phyloP scores from a whole-genome alignment of 805 yeast genomes.

The Kodamaea restingae region DNA sequence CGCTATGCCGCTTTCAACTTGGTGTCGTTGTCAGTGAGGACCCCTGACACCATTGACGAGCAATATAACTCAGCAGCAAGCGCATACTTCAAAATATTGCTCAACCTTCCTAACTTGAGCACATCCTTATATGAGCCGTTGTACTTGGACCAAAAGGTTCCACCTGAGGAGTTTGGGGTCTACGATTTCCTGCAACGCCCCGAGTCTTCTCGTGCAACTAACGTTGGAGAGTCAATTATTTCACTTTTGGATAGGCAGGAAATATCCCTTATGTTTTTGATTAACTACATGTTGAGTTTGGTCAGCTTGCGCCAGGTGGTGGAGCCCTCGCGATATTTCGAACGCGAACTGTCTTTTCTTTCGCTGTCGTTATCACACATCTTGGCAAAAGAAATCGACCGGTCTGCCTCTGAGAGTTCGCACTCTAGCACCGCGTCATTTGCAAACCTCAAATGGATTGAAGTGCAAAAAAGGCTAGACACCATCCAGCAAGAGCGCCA shows the following conservation, averaged over 20 bases:
- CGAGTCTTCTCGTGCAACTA: background rate
- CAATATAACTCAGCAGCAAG: background rate
- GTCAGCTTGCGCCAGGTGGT: constrained; percentile 16
- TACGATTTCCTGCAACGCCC: constrained; percentile 2
- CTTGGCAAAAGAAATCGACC: constrained; percentile 22
- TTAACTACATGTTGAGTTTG: constrained; percentile 22
- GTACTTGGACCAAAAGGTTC: constrained; percentile 4
- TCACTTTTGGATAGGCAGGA: constrained; percentile 24
- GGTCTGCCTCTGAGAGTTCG: constrained; percentile 19
- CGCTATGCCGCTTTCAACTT: constrained; percentile 27
- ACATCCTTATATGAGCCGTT: constrained; percentile 9
- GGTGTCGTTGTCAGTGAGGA: constrained; percentile 16
- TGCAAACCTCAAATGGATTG: constrained; percentile 7
- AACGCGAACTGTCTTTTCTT: constrained; percentile 18
- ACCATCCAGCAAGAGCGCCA: constrained; percentile 6
- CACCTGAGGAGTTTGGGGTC: constrained; percentile 2
- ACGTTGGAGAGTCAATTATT: constrained; percentile 8
- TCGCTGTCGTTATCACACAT: constrained; percentile 17
- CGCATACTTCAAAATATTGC: constrained; percentile 20
- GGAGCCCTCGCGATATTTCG: constrained; percentile 13
- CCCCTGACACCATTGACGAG: background rate
- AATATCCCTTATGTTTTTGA: constrained; percentile 24
- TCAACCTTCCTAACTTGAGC: constrained; percentile 21
- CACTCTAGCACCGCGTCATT: constrained; percentile 18
- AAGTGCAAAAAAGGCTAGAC: constrained; percentile 9